A percentile compares a stretch with the other conserved stretches of the same genome.
Conservation (phyloP, 768 basidiomycete species). For the Suillus spraguei region DNA sequence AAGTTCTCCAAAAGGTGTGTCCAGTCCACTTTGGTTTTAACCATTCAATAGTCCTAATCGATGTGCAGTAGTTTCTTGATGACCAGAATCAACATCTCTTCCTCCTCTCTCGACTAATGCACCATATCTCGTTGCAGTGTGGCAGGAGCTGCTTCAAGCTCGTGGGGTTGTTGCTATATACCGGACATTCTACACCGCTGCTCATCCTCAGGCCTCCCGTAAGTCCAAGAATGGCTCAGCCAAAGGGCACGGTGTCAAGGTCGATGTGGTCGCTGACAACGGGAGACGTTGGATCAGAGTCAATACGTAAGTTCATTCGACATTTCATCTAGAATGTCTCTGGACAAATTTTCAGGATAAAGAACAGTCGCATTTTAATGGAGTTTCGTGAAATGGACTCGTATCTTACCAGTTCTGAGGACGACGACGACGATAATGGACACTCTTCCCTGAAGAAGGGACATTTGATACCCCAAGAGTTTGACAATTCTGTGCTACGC, state of each 20-base stretch:
- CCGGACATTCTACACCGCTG: slow-evolving; percentile 44
- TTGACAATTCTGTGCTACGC: slow-evolving; percentile 74
- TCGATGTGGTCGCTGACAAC: slow-evolving; percentile 79
- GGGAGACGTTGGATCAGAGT: slow-evolving; percentile 82
- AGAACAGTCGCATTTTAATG: slow-evolving; percentile 71
- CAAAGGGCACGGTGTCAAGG: slow-evolving; percentile 52
- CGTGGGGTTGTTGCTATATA: slow-evolving; percentile 62
- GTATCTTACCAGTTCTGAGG: slow-evolving; percentile 61
- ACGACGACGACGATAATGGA: slow-evolving; percentile 48
- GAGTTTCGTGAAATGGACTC: slow-evolving; percentile 89
- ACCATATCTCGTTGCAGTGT: slow-evolving; percentile 78
- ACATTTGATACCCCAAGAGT: slow-evolving; percentile 47
- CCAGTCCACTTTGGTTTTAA: background rate
- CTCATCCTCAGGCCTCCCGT: background rate
- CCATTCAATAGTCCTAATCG: slow-evolving; percentile 9
- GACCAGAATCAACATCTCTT: slow-evolving; percentile 41
- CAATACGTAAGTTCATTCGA: slow-evolving; percentile 68
- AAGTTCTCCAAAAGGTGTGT: slow-evolving; percentile 42
- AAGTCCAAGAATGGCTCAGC: slow-evolving; percentile 14
- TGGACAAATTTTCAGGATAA: slow-evolving; percentile 54
- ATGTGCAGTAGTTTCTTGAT: slow-evolving; percentile 62
- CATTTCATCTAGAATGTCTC: slow-evolving; percentile 7
- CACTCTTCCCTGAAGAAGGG: background rate
- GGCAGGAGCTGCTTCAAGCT: slow-evolving; percentile 74
- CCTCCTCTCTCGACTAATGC: slow-evolving; percentile 74